Conservation (phyloP, 2,329 filamentous ascomycete genomes). For the Colletotrichum brevisporum region DNA sequence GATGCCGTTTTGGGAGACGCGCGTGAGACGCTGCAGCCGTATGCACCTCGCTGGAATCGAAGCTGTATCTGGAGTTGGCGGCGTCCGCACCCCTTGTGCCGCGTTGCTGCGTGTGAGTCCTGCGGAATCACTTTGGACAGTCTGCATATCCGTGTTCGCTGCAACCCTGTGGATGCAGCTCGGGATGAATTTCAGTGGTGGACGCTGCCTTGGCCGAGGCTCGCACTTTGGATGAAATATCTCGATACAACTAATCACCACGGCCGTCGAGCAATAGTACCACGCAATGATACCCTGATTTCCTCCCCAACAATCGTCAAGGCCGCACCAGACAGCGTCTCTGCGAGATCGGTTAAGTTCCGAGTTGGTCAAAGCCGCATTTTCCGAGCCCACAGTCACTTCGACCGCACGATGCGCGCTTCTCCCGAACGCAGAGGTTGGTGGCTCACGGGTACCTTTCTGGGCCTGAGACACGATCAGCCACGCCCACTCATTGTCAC, state of each 20-base stretch:
- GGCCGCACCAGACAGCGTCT: no score
- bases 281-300: neutral
- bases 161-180: conserved; percentile 24
- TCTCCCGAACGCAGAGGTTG: conserved; percentile 4
- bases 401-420: neutral
- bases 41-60: conserved; percentile 28
- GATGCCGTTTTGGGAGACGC: conserved; percentile 26
- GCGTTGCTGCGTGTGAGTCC: no score
- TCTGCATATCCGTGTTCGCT: conserved; percentile 23
- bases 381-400: neutral
- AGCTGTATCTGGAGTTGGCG: conserved; percentile 20
- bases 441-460: conserved; percentile 28
- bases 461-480: conserved; percentile 11
- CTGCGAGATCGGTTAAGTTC: conserved; percentile 1
- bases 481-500: conserved; percentile 6
- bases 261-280: neutral
- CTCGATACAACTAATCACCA: neutral
- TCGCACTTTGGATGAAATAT: neutral
- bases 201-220: conserved; percentile 4
- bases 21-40: conserved; percentile 30
- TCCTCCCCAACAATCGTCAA: neutral
- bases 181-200: conserved; percentile 6
- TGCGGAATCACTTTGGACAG: neutral
- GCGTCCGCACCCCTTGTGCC: neutral
- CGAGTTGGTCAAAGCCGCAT: conserved; percentile 9